phyloP scores from a whole-genome alignment of 177 flowering plant genomes.

The Vitis hybrid region DNA sequence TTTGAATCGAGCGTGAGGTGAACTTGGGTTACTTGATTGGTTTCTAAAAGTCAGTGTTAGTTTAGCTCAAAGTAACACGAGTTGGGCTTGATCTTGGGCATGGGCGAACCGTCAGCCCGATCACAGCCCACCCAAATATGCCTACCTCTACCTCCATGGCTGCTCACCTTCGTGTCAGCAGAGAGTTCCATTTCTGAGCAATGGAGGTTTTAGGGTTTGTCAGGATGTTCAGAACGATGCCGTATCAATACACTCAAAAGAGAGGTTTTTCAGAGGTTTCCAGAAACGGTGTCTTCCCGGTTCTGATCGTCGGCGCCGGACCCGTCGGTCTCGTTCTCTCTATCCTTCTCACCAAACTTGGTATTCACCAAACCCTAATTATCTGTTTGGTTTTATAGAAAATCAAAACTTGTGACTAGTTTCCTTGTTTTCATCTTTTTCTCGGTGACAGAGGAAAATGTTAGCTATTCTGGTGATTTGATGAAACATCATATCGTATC shows the following conservation, averaged over 20 bases:
- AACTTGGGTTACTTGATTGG: too few species aligned
- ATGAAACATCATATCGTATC: too few species aligned
- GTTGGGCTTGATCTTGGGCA: too few species aligned
- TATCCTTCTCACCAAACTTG: slow-evolving; percentile 79
- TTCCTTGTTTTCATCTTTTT: background rate
- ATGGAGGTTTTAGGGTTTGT: slow-evolving; percentile 29
- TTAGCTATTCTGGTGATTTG: too few species aligned
- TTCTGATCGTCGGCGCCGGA: slow-evolving; percentile 92
- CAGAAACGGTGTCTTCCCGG: slow-evolving; percentile 46
- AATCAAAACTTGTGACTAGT: background rate
- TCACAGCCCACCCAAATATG: too few species aligned
- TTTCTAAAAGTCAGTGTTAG: too few species aligned
- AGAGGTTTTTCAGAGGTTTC: slow-evolving; percentile 34
- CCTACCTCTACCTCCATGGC: too few species aligned
- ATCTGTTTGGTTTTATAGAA: background rate
- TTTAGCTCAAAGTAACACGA: too few species aligned
- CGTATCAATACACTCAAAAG: slow-evolving; percentile 14
- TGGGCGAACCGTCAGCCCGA: too few species aligned
- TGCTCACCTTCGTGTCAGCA: too few species aligned
- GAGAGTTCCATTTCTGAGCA: background rate
- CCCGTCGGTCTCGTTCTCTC: slow-evolving; percentile 94
- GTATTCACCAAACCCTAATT: slow-evolving; percentile 27
- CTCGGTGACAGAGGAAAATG: too few species aligned
- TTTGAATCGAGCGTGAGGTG: too few species aligned
- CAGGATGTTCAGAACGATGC: slow-evolving; percentile 17